Base-by-base conservation (phyloP, 2,329 filamentous ascomycete species). In the Aschersonia sp. region DNA sequence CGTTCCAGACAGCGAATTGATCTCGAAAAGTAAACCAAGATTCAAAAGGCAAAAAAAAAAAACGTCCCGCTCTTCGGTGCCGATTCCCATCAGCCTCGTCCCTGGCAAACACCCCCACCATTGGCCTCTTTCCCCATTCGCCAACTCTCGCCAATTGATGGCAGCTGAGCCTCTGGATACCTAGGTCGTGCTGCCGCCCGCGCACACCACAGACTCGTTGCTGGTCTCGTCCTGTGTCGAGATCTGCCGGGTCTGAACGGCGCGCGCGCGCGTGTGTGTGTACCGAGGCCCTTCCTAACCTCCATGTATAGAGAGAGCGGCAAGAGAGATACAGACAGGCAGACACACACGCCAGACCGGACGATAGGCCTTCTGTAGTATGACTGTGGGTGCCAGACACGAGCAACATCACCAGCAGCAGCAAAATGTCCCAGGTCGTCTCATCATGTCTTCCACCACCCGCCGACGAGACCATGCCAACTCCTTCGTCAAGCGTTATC, bases 401-500 rank as follows among this genome's bases (percentile, higher is more conserved):
- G 35, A 37, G 35, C 35, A 37, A 12, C 35, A 22, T 51, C 53
- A 58, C 57, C 41, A 47, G 44, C 58, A 53, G 58, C 59, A 62
- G 55, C 63, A 66, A 64, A 55, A 66, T 66, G 63, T 65, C 52
- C 57, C 57, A 58, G 58, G 55, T 51, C 60, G 56, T 59, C 58
- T 49, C 47, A 43, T 54, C 57, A 61, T 60, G 59, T 53, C 56
- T 57, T 49, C 52, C 43, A 52, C 53, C 47, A 52, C 51, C 41
- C 48, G 51, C 48, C 50, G 50, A 54, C 51, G 51, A 52, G 50
- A 55, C 39, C 53, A 52, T 46, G 56, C 83, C 51, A 54, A 61
- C 49, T 56, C 56, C 30, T 58, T 82, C 69, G 71, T 83, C 58
- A 88, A 87, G 68, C 76, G 74, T 55, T 90, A 92, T 65, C 77